These are phyloP conservation scores for Aureobasidium namibiae DNA, from an alignment of 2,329 filamentous ascomycete species.

Conservation along the genomic window DNA sequence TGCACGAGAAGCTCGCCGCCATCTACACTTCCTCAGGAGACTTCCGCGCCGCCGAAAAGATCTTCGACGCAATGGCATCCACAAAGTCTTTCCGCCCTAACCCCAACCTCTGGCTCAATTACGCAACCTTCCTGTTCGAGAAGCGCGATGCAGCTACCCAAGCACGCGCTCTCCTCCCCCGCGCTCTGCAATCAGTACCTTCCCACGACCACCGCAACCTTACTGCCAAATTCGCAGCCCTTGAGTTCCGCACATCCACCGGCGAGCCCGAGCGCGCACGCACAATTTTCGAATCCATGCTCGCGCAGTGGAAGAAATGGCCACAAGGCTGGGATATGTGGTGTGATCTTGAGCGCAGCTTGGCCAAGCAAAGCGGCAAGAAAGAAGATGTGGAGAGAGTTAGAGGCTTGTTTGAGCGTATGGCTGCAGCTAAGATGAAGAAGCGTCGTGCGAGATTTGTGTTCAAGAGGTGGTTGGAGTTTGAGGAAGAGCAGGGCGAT, in stretches of 20 bases:
- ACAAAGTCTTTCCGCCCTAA: slow-evolving; percentile 72
- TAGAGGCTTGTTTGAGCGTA: slow-evolving; percentile 64
- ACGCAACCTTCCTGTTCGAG: slow-evolving; percentile 84
- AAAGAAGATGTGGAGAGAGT: slow-evolving; percentile 54
- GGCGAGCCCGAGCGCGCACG: slow-evolving; percentile 85
- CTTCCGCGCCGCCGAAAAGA: slow-evolving; percentile 72
- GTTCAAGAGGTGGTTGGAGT: slow-evolving; percentile 87
- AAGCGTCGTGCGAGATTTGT: slow-evolving; percentile 74
- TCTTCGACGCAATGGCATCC: slow-evolving; percentile 81
- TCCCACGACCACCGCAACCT: slow-evolving; percentile 61
- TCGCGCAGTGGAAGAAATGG: slow-evolving; percentile 79
- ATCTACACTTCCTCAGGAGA: slow-evolving; percentile 93
- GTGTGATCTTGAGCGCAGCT: slow-evolving; percentile 65
- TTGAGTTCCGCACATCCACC: slow-evolving; percentile 70
- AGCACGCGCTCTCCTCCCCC: slow-evolving; percentile 67
- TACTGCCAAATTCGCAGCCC: slow-evolving; percentile 78
- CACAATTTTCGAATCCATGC: slow-evolving; percentile 84
- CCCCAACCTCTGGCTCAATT: slow-evolving; percentile 84
- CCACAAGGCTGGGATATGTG: slow-evolving; percentile 90
- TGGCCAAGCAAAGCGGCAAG: slow-evolving; percentile 37
- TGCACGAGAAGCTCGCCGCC: slow-evolving; percentile 81
- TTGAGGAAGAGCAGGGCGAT: slow-evolving; percentile 66
- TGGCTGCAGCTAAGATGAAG: slow-evolving; percentile 59
- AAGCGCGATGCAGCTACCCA: slow-evolving; percentile 61
- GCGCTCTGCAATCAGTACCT: slow-evolving; percentile 77